phyloP scores from a whole-genome alignment of 2,329 filamentous ascomycete species.

The Didymella pomorum region DNA sequence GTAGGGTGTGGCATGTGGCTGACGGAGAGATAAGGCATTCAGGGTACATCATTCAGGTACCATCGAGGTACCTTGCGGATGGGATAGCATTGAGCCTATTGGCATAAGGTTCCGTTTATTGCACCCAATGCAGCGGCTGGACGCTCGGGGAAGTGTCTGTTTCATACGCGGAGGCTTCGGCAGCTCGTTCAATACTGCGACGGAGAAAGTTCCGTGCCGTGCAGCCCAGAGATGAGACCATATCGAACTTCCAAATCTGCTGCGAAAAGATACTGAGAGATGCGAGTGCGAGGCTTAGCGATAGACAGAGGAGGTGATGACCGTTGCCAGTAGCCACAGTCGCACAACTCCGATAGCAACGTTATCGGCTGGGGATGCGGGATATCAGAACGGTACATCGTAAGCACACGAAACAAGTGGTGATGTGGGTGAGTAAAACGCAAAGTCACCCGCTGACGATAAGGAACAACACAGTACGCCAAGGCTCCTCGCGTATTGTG shows the following conservation, averaged over 20 bases:
- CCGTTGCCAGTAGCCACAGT: neutral
- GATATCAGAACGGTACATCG: neutral
- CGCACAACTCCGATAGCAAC: neutral
- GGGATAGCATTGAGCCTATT: neutral
- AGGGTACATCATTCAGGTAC: constrained; percentile 7
- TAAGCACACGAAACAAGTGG: neutral
- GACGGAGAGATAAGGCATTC: constrained; percentile 5
- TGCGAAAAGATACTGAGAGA: neutral
- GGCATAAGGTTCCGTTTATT: neutral
- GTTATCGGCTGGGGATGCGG: neutral
- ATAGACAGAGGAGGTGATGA: neutral
- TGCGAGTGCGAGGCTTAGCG: neutral
- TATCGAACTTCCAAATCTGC: constrained; percentile 3
- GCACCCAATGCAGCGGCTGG: neutral
- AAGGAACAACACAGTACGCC: constrained; percentile 3
- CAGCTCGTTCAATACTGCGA: constrained; percentile 6
- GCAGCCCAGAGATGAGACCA: neutral
- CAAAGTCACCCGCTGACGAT: constrained; percentile 4
- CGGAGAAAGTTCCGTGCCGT: constrained; percentile 12
- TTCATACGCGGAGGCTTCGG: neutral
- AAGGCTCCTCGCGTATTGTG: constrained; percentile 1
- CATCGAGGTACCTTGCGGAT: neutral
- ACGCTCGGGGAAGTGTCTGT: neutral
- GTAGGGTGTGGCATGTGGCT: neutral
- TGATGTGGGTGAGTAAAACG: constrained; percentile 6